Evolutionary conservation across 192 early-diverging fungal species (phyloP), one percentile per base, ranked within the genome.

Genomic region (Backusella morwellensis): DNA sequence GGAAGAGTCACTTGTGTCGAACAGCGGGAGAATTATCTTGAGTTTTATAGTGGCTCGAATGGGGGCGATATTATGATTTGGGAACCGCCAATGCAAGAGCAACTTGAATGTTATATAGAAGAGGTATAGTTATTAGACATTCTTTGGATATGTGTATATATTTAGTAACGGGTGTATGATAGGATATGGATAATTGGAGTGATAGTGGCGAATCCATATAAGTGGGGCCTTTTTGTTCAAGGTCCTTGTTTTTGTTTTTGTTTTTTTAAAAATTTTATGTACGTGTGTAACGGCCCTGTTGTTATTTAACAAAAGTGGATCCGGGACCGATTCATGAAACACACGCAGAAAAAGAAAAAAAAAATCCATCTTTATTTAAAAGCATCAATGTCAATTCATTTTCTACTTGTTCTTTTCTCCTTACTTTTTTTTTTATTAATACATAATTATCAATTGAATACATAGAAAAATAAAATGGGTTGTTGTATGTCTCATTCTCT

Each of bases 171-270:
- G 23, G 40, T 35, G 19, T 19, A 59, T 47, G 66, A 77, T 76
- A 75, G 3, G 78, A 85, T 56, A 50, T 81, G 68, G 85, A 88
- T 70, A 76, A 85, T 35, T 88, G 87, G 87, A 85, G 84, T 23
- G 86, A 87, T 52, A 83, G 81, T 69, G 86, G 86, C 26, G 79
- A 73, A 26, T 63, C 56, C 14, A 26, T 59, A 59, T 59, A 59
- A 12, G 23, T 7, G 56, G 56, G 8, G 21, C 8, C 12, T 17
- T 44, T 32, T 50, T 50, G 47, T 6, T 17, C 17, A n/a, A 50
- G 47, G 47, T 19, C 47, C 47, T 50, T 35, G 17, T 17, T 36
- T 35, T 66, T 26, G 32, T 66, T 66, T 66, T 34, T 66, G 32
- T 66, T 66, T 19, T 36, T 36, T 35, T 6, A 1, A n/a, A n/a